Conservation (phyloP, 2,329 filamentous ascomycete species). For the Coleophoma cylindrospora region DNA sequence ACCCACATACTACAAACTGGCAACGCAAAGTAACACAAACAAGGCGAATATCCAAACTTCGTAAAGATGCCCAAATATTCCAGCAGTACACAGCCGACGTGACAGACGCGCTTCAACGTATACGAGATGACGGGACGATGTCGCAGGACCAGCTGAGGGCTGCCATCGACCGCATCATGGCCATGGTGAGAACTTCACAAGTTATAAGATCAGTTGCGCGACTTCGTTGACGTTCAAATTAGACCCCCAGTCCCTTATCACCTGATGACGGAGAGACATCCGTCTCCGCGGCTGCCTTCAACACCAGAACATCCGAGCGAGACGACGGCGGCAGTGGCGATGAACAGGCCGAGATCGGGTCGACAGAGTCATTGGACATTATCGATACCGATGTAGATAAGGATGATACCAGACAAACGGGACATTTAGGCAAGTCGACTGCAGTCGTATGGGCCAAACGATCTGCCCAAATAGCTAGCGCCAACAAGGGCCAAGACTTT, state of each 20-base stretch:
- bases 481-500: background rate
- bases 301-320: constrained; percentile 2
- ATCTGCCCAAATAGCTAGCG: constrained; percentile 7
- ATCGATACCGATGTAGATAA: constrained; percentile 16
- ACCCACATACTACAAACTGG: background rate
- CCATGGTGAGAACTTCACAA: constrained; percentile 10
- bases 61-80: constrained; percentile 9
- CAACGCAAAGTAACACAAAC: constrained; percentile 1
- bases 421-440: constrained; percentile 18
- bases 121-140: constrained; percentile 11
- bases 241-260: constrained; percentile 4
- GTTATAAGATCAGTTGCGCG: too few species aligned
- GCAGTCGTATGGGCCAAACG: constrained; percentile 17
- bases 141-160: constrained; percentile 11
- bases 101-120: constrained; percentile 11
- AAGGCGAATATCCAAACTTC: constrained; percentile 15
- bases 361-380: constrained; percentile 19
- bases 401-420: constrained; percentile 15
- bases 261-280: background rate
- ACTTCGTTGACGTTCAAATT: background rate
- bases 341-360: constrained; percentile 15
- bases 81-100: constrained; percentile 14
- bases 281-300: background rate
- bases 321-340: constrained; percentile 3
- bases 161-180: constrained; percentile 14